phyloP scores from a whole-genome alignment of 2,329 filamentous ascomycete genomes.

The Botrytis elliptica region DNA sequence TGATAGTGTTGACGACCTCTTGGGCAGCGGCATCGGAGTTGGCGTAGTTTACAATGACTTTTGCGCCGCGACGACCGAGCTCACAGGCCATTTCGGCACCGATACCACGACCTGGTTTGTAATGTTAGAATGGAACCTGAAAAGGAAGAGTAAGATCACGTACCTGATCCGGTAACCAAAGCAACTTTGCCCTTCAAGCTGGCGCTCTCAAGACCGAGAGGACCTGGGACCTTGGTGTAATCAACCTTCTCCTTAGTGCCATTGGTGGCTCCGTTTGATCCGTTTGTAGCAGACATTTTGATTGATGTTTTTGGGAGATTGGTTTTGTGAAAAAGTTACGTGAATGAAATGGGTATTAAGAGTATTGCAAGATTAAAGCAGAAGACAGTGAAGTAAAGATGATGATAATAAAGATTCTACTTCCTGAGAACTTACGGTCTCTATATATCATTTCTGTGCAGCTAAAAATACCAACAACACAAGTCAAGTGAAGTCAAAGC shows the following conservation, averaged over 20 bases:
- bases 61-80: slow-evolving; percentile 63
- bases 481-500: slow-evolving; percentile 18
- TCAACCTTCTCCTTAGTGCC: slow-evolving; percentile 9
- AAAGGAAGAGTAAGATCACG: not conserved
- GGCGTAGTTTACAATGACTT: slow-evolving; percentile 56
- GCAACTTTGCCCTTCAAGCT: slow-evolving; percentile 35
- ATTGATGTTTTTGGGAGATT: not conserved
- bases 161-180: slow-evolving; percentile 40
- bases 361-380: slow-evolving; percentile 13
- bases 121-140: not conserved
- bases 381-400: slow-evolving; percentile 3
- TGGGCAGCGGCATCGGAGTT: slow-evolving; percentile 62
- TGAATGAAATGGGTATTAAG: slow-evolving; percentile 2
- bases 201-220: slow-evolving; percentile 30
- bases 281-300: slow-evolving; percentile 26
- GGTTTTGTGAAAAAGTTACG: not conserved
- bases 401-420: not conserved
- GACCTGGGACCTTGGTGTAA: slow-evolving; percentile 24
- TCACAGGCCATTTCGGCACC: slow-evolving; percentile 65
- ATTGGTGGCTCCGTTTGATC: slow-evolving; percentile 20
- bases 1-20: slow-evolving; percentile 64
- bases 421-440: not conserved
- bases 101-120: slow-evolving; percentile 57
- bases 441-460: slow-evolving; percentile 3
- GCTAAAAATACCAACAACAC: not conserved